Percentiles rank a stretch among this genome's conserved stretches.
Evolutionary conservation across 768 basidiomycete species (phyloP).

Genomic region (Pholiota conissans): DNA sequence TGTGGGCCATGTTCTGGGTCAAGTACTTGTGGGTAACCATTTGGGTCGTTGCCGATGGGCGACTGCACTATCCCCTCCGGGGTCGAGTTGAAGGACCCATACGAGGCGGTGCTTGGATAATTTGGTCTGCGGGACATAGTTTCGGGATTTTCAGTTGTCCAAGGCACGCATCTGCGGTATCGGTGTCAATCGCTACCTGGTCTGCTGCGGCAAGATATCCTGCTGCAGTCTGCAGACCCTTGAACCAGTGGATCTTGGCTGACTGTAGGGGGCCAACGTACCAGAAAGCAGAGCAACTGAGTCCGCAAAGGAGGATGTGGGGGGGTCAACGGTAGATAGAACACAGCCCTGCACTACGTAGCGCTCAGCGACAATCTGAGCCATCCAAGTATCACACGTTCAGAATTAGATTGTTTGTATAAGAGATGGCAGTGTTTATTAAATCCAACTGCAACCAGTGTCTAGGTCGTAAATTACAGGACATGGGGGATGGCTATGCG

Average conservation of each 20-base stretch:
- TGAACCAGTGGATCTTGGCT: neutral
- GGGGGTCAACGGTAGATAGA: too few relatives aligned
- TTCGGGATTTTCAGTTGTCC: slow-evolving; percentile 3
- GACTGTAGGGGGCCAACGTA: neutral
- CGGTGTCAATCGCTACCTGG: neutral
- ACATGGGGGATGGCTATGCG: slow-evolving; percentile 27
- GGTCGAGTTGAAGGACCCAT: slow-evolving; percentile 12
- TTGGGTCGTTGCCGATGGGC: slow-evolving; percentile 7
- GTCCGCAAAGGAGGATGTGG: neutral
- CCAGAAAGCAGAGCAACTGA: neutral
- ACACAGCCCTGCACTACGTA: too few relatives aligned
- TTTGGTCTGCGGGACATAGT: slow-evolving; percentile 23
- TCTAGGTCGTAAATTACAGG: slow-evolving; percentile 47
- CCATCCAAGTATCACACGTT: slow-evolving; percentile 17
- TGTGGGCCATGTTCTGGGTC: slow-evolving; percentile 29
- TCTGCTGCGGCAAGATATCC: neutral
- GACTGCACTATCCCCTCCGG: slow-evolving; percentile 7
- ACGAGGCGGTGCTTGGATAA: slow-evolving; percentile 12
- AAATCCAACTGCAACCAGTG: slow-evolving; percentile 20
- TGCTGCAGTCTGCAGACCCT: neutral
- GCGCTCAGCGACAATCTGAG: neutral
- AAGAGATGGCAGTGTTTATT: neutral
- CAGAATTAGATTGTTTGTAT: slow-evolving; percentile 2
- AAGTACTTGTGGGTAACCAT: slow-evolving; percentile 23
- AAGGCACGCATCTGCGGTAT: neutral